phyloP scores from a whole-genome alignment of 805 yeast genomes.

The Ogataea ramenticola region DNA sequence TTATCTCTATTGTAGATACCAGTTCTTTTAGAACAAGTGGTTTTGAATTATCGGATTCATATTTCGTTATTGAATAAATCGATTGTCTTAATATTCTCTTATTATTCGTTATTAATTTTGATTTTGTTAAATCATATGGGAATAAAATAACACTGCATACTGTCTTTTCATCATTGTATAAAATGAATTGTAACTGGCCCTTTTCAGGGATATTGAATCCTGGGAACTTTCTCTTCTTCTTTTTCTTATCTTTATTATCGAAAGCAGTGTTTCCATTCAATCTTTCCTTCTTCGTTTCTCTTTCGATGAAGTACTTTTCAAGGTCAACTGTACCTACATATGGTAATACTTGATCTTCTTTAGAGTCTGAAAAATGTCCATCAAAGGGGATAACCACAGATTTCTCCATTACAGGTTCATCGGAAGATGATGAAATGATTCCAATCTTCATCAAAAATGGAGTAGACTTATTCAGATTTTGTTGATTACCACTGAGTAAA shows the following conservation, averaged over 20 bases:
- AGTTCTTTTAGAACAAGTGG: conserved; percentile 6
- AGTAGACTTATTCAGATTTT: conserved; percentile 6
- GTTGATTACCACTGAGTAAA: conserved; percentile 11
- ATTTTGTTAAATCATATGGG: conserved; percentile 16
- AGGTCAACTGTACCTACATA: conserved; percentile 26
- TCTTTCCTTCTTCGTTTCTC: conserved; percentile 8
- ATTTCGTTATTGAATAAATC: conserved; percentile 13
- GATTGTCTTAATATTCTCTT: conserved; percentile 22
- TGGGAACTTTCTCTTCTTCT: conserved; percentile 18
- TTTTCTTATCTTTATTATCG: too few species aligned
- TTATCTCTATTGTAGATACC: conserved; percentile 20
- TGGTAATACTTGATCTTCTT: conserved; percentile 13
- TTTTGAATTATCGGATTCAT: conserved; percentile 11
- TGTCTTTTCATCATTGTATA: conserved; percentile 23
- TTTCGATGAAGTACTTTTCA: conserved; percentile 16
- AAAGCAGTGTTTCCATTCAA: too few species aligned
- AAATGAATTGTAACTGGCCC: conserved; percentile 24
- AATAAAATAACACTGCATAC: conserved; percentile 18
- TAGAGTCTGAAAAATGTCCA: conserved; percentile 15
- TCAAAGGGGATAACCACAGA: conserved; percentile 14
- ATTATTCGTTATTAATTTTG: conserved; percentile 12
- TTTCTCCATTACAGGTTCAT: not conserved
- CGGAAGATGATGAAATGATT: conserved; percentile 7
- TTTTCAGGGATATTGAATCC: conserved; percentile 19
- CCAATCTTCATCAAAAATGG: conserved; percentile 23